A percentile compares a stretch with the other conserved stretches of the same genome.
Evolutionary conservation across 1,284 basidiomycete genomes (phyloP).

Genomic region (Ganoderma boninense): DNA sequence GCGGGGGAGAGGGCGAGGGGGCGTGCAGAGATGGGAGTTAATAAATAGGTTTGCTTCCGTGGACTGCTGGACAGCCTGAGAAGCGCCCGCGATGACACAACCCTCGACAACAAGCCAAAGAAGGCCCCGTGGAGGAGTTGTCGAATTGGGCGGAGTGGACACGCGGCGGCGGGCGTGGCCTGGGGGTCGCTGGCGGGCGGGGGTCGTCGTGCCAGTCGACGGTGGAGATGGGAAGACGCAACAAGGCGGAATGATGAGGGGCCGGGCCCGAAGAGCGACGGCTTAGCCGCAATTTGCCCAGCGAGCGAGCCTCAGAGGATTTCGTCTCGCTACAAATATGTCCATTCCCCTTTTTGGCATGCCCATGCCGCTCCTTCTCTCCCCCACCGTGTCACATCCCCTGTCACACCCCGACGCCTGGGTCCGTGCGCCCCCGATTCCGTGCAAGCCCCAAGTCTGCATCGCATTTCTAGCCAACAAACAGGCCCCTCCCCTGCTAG

Average conservation of each 20-base stretch:
- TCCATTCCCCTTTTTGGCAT: slow-evolving; percentile 41
- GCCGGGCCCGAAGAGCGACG: slow-evolving; percentile 41
- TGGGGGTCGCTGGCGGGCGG: slow-evolving; percentile 19
- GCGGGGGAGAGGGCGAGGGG: slow-evolving; percentile 30
- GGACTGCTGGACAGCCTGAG: slow-evolving; percentile 33
- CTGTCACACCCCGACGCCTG: slow-evolving; percentile 32
- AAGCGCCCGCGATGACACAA: slow-evolving; percentile 34
- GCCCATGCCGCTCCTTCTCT: slow-evolving; percentile 39
- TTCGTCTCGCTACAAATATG: slow-evolving; percentile 45
- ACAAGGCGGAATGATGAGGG: slow-evolving; percentile 37
- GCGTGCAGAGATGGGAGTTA: slow-evolving; percentile 30
- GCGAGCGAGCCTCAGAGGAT: slow-evolving; percentile 44
- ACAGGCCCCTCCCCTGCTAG: neutral
- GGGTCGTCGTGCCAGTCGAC: slow-evolving; percentile 18
- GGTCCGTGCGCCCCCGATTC: neutral
- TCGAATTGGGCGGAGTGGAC: slow-evolving; percentile 25
- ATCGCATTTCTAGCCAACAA: neutral
- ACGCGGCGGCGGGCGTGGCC: slow-evolving; percentile 10
- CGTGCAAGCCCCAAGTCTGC: neutral
- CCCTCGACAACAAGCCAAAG: slow-evolving; percentile 27
- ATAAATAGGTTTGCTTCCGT: slow-evolving; percentile 35
- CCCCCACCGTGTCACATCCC: slow-evolving; percentile 36
- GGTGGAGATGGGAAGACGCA: slow-evolving; percentile 29
- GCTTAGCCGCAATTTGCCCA: slow-evolving; percentile 45
- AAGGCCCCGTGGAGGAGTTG: slow-evolving; percentile 23